These are phyloP conservation scores for Mortierella antarctica DNA, from an alignment of 192 early-diverging fungal species.

Conservation along the genomic window DNA sequence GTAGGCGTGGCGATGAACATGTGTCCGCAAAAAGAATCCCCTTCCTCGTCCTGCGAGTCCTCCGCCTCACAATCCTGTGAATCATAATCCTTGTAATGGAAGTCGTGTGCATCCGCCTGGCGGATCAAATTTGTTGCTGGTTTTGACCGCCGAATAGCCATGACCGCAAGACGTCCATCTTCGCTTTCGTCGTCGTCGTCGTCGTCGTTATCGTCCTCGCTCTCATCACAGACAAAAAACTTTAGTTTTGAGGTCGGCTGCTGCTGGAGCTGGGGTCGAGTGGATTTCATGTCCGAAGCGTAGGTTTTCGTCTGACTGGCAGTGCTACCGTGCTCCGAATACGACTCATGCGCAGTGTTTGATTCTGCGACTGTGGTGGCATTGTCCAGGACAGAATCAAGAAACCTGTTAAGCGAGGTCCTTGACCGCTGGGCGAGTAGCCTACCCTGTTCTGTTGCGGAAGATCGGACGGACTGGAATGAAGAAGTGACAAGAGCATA, in stretches of 20 bases:
- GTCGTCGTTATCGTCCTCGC: slow-evolving; percentile 2
- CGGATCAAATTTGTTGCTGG: background rate
- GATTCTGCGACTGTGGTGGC: slow-evolving; percentile 22
- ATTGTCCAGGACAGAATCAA: slow-evolving; percentile 20
- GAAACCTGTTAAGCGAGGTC: slow-evolving; percentile 6
- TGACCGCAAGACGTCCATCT: background rate
- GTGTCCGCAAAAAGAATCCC: background rate
- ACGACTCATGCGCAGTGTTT: slow-evolving; percentile 4
- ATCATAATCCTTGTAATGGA: slow-evolving; percentile 20
- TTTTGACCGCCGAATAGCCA: background rate
- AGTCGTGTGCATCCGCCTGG: slow-evolving; percentile 10
- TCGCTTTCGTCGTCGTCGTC: slow-evolving; percentile 1
- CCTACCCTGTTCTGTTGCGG: slow-evolving; percentile 9
- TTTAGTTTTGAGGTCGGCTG: slow-evolving; percentile 6
- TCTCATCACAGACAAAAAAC: slow-evolving; percentile 23
- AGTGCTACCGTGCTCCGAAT: slow-evolving; percentile 4
- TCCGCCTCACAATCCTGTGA: background rate
- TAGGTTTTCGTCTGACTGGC: background rate
- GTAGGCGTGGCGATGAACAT: background rate
- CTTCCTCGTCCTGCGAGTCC: background rate
- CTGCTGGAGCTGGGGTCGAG: background rate
- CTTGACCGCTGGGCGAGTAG: slow-evolving; percentile 11
- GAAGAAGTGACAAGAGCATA: background rate
- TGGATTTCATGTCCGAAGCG: background rate
- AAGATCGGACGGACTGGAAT: background rate